Base-by-base conservation (phyloP, 192 early-diverging fungal species). In the Linnemannia schmuckeri region DNA sequence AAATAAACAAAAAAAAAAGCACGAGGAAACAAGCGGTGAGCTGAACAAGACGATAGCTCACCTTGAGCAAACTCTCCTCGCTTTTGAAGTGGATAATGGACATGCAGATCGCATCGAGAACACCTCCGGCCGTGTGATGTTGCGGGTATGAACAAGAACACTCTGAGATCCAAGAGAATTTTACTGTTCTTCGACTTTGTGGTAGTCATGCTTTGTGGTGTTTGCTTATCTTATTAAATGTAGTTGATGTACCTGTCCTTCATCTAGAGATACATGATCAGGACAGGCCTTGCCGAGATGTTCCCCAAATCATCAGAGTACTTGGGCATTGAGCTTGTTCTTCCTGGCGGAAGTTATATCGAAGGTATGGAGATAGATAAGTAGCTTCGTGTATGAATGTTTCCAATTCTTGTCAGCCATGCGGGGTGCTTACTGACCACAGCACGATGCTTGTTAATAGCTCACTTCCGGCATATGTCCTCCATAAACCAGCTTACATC, bases 401-500 rank as follows among this genome's bases (percentile, higher is more conserved):
- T 4, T 6, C 40, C 37, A 40, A 44, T 63, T 47, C 2, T 44
- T 54, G 0, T 3, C 42, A 42, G 24, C 18, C 15, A 72, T 41
- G 18, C 18, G 5, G 37, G 22, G 20, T 70, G 27, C 37, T 15
- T 69, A 33, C 22, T 49, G 54, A 44, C 49, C 41, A 27, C 49
- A 57, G 10, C n/a, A 54, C 46, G 30, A 13, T 66, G 37, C 33
- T 15, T 37, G 17, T 81, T n/a, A 27, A 75, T 82, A 90, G 89
- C 89, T 17, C 89, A 90, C 76, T 88, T 90, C 27, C 80, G 78
- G 35, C 87, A 88, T 72, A 90, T 90, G 89, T 82, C 81, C 5
- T 40, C 52, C 24, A 84, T 76, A n/a, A 90, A 92, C 75, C 91
- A 92, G 66, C 74, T 91, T 4, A 90, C 88, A 17, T 88, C 91